phyloP scores from a whole-genome alignment of 2,329 filamentous ascomycete genomes.

The Penicillium nordicum region DNA sequence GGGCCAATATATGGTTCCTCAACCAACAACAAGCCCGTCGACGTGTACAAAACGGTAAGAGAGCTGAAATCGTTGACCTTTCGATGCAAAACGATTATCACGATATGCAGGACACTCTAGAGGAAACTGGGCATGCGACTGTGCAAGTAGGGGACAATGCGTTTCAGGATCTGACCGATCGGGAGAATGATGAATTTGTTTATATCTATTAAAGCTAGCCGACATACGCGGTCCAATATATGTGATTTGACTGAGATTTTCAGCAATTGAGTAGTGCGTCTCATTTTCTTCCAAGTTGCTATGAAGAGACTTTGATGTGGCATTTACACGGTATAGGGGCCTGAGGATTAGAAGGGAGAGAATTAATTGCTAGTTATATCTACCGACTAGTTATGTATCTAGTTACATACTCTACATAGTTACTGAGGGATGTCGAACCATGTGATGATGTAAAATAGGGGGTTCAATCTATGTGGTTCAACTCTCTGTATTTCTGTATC shows the following conservation, averaged over 20 bases:
- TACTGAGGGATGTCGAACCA: too few relatives aligned
- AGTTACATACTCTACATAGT: too few relatives aligned
- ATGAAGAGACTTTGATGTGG: too few relatives aligned
- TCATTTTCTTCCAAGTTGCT: neutral
- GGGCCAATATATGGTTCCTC: constrained; percentile 51
- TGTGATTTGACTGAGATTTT: neutral
- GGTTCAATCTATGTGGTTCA: too few relatives aligned
- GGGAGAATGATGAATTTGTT: constrained; percentile 66
- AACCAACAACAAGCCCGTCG: constrained; percentile 55
- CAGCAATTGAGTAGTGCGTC: neutral
- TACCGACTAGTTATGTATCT: too few relatives aligned
- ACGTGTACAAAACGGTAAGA: constrained; percentile 59
- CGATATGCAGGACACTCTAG: constrained; percentile 16
- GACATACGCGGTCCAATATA: neutral
- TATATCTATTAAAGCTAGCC: constrained; percentile 51
- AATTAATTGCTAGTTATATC: too few relatives aligned
- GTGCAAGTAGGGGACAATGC: constrained; percentile 48
- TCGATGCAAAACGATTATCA: constrained; percentile 59
- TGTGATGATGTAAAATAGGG: too few relatives aligned
- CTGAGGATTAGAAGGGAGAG: too few relatives aligned
- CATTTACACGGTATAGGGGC: too few relatives aligned
- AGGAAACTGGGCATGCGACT: constrained; percentile 15
- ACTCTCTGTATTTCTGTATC: too few relatives aligned
- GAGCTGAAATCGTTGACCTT: constrained; percentile 55
- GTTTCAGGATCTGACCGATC: constrained; percentile 61